A percentile compares a stretch with the other conserved stretches of the same genome.
phyloP scores from a whole-genome alignment of 768 basidiomycete species.

The Pholiota conissans region DNA sequence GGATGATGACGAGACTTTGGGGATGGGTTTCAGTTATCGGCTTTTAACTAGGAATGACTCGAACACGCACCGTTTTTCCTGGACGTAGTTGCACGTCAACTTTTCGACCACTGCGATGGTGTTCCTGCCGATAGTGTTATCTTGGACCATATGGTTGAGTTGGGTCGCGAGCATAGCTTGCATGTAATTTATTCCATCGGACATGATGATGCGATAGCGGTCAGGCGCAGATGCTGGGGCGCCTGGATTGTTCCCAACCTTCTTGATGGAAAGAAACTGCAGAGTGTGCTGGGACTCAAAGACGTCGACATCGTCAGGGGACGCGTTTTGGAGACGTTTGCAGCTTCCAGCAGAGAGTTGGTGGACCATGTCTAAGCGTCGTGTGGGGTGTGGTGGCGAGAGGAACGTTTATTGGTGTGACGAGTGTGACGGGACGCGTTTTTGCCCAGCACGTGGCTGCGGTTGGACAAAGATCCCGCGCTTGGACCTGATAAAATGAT shows the following conservation, averaged over 20 bases:
- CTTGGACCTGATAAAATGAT: background rate
- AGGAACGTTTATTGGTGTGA: slow-evolving; percentile 18
- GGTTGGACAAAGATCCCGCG: background rate
- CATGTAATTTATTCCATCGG: slow-evolving; percentile 83
- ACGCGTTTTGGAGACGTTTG: slow-evolving; percentile 43
- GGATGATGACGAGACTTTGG: slow-evolving; percentile 77
- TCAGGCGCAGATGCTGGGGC: slow-evolving; percentile 40
- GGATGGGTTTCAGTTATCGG: slow-evolving; percentile 1
- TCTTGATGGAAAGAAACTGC: slow-evolving; percentile 84
- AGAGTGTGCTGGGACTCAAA: slow-evolving; percentile 52
- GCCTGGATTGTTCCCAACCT: slow-evolving; percentile 43
- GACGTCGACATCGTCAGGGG: slow-evolving; percentile 41
- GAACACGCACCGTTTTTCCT: slow-evolving; percentile 72
- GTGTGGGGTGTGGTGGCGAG: background rate
- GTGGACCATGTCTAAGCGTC: slow-evolving; percentile 29
- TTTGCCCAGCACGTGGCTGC: slow-evolving; percentile 2
- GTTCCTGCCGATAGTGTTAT: slow-evolving; percentile 62
- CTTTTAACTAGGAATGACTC: background rate
- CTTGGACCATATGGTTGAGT: slow-evolving; percentile 73
- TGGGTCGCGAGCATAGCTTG: slow-evolving; percentile 97
- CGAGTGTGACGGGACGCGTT: slow-evolving; percentile 29
- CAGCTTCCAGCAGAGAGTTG: slow-evolving; percentile 65
- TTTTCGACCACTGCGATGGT: slow-evolving; percentile 70
- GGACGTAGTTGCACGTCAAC: slow-evolving; percentile 81
- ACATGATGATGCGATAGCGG: slow-evolving; percentile 81